phyloP scores from a whole-genome alignment of 805 yeast species.

The Spathaspora boniae region DNA sequence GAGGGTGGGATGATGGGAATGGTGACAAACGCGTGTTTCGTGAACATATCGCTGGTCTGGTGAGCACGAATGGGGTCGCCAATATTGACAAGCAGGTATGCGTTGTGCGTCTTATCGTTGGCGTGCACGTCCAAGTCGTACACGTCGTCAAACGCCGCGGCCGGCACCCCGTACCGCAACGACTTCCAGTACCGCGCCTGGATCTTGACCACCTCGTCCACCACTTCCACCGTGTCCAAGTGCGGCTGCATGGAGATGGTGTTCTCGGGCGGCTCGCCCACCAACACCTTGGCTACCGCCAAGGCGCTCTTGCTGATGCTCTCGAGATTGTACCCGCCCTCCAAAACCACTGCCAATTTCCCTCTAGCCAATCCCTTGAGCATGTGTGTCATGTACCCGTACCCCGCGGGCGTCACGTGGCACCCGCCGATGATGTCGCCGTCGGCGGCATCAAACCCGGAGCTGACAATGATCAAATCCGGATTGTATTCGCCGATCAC shows the following conservation, averaged over 20 bases:
- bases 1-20: constrained; percentile 54
- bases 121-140: constrained; percentile 27
- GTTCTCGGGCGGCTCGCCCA: constrained; percentile 94
- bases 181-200: constrained; percentile 90
- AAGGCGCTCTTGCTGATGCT: constrained; percentile 87
- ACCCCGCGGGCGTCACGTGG: constrained; percentile 92
- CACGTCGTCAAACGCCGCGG: constrained; percentile 36
- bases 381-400: constrained; percentile 94
- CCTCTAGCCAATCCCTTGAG: constrained; percentile 86
- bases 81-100: constrained; percentile 45
- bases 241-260: constrained; percentile 65
- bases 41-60: constrained; percentile 58
- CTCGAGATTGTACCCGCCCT: constrained; percentile 95
- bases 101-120: constrained; percentile 13
- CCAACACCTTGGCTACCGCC: constrained; percentile 83
- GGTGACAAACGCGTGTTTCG: constrained; percentile 54
- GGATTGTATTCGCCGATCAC: constrained; percentile 86
- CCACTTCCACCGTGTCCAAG: constrained; percentile 70
- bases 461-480: constrained; percentile 85
- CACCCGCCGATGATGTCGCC: constrained; percentile 98
- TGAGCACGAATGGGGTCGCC: constrained; percentile 73
- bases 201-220: constrained; percentile 72
- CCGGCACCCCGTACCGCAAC: constrained; percentile 63
- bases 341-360: constrained; percentile 81
- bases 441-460: constrained; percentile 98